These are phyloP conservation scores for Arthrobotrys entomopaga DNA, from an alignment of 2,329 filamentous ascomycete genomes.

Conservation along the genomic window DNA sequence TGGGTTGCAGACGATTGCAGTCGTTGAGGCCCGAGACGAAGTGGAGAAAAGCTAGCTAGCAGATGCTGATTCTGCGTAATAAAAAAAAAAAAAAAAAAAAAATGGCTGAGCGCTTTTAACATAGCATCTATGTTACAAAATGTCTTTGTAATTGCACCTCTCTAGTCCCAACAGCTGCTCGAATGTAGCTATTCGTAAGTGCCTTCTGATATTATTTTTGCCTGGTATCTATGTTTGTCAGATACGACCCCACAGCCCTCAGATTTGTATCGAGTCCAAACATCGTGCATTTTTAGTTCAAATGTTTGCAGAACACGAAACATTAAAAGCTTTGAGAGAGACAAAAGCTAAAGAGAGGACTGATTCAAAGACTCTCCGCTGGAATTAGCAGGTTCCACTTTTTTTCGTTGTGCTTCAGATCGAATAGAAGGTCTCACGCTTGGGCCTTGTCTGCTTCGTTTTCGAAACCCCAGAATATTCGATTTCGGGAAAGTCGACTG, in stretches of 20 bases:
- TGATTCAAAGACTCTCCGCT: background rate
- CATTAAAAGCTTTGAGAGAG: background rate
- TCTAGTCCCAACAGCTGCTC: background rate
- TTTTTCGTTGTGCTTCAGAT: background rate
- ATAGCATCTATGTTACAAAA: background rate
- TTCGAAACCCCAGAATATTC: conserved; percentile 34
- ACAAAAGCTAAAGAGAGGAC: background rate
- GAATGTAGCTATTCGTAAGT: background rate
- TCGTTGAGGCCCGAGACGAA: conserved; percentile 8
- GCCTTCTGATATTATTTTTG: background rate
- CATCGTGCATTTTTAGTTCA: background rate
- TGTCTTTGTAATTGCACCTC: background rate
- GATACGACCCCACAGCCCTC: background rate
- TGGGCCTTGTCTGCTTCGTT: background rate
- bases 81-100: background rate
- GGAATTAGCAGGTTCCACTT: conserved; percentile 6
- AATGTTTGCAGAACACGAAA: conserved; percentile 1
- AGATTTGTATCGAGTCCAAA: background rate
- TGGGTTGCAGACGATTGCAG: conserved; percentile 2
- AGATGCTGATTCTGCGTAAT: background rate
- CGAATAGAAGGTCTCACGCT: background rate
- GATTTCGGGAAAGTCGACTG: conserved; percentile 46
- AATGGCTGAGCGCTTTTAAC: conserved; percentile 12
- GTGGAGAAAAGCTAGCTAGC: background rate
- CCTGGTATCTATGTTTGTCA: background rate